phyloP scores from a whole-genome alignment of 768 basidiomycete species.

The Amanita rimosa region DNA sequence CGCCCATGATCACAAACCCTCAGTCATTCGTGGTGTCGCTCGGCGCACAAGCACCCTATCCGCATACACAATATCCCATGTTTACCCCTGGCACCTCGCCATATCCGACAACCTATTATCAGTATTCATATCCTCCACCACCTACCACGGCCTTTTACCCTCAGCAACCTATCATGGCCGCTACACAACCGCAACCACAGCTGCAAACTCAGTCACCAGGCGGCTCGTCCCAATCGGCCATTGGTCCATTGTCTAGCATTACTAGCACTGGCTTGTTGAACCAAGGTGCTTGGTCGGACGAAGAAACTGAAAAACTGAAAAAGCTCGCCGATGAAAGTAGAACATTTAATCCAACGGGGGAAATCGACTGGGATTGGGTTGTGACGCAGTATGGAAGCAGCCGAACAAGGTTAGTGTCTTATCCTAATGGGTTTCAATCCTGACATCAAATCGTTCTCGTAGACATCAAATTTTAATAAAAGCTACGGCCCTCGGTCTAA shows the following conservation, averaged over 20 bases:
- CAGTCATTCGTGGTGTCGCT: constrained; percentile 66
- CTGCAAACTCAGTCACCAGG: constrained; percentile 4
- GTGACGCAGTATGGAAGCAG: constrained; percentile 63
- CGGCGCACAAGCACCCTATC: constrained; percentile 35
- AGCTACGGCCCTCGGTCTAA: constrained; percentile 67
- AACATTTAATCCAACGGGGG: constrained; percentile 32
- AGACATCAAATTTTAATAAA: constrained; percentile 81
- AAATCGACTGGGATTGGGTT: constrained; percentile 76
- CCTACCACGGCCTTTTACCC: constrained; percentile 7
- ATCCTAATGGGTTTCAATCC: not conserved
- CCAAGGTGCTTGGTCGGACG: constrained; percentile 71
- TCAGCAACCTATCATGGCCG: constrained; percentile 10
- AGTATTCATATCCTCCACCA: constrained; percentile 26
- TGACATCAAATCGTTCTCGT: not conserved
- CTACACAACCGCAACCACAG: constrained; percentile 5
- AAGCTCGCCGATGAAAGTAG: constrained; percentile 61
- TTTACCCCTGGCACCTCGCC: constrained; percentile 24
- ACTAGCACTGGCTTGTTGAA: constrained; percentile 31
- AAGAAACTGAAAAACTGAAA: constrained; percentile 60
- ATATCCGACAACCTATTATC: constrained; percentile 58
- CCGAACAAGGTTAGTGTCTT: constrained; percentile 47
- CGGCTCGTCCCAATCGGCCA: constrained; percentile 5
- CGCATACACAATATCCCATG: constrained; percentile 33
- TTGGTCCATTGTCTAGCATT: constrained; percentile 18
- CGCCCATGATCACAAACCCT: constrained; percentile 56